phyloP scores from a whole-genome alignment of 345 rosid genomes.

The Kandelia obovata region DNA sequence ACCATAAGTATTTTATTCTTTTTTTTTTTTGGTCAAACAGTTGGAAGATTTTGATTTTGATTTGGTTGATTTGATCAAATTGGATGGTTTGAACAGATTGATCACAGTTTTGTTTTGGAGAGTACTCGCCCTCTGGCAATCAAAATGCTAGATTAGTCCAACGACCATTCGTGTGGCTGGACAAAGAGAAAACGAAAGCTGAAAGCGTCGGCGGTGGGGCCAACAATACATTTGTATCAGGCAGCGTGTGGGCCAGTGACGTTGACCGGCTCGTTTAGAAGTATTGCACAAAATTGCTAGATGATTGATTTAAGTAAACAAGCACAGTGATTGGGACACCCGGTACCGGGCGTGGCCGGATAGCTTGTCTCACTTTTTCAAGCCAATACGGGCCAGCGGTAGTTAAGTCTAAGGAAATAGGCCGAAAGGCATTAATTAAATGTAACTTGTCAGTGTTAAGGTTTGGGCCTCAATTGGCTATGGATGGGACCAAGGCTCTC shows the following conservation, averaged over 20 bases:
- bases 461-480: slow-evolving; percentile 19
- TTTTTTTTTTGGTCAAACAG: too few species aligned
- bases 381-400: slow-evolving; percentile 18
- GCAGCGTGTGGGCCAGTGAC: background rate
- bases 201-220: background rate
- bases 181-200: background rate
- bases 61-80: too few species aligned
- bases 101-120: too few species aligned
- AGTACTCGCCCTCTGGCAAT: too few species aligned
- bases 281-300: background rate
- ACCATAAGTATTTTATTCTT: too few species aligned
- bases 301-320: background rate
- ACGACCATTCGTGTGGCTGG: slow-evolving; percentile 6
- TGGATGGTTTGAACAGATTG: too few species aligned
- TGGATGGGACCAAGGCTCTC: background rate
- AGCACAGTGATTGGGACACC: background rate
- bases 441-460: slow-evolving; percentile 10
- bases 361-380: slow-evolving; percentile 37
- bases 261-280: background rate
- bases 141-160: background rate
- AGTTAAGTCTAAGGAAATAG: background rate
- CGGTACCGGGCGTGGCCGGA: slow-evolving; percentile 11
- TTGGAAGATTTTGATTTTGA: too few species aligned
- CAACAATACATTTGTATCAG: background rate
- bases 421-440: background rate